Conservation (phyloP, 306 rosid species). For the Prunus persica region DNA sequence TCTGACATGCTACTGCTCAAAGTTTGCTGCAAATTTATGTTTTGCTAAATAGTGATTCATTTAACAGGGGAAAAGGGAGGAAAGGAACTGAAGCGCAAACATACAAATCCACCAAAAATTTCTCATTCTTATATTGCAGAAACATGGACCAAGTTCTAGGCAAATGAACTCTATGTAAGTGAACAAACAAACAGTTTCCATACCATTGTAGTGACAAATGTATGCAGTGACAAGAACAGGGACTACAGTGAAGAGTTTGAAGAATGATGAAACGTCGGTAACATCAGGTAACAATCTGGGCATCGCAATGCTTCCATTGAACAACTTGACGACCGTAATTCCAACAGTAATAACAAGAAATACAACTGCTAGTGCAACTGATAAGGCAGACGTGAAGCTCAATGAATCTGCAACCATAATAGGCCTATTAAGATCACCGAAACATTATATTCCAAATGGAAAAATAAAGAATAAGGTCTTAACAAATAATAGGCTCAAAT, state of each 20-base stretch:
- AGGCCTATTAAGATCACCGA: slow-evolving; percentile 18
- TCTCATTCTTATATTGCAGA: neutral
- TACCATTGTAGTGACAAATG: slow-evolving; percentile 90
- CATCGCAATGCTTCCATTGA: slow-evolving; percentile 65
- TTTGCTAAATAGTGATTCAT: neutral
- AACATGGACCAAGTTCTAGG: slow-evolving; percentile 11
- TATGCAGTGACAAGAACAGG: slow-evolving; percentile 82
- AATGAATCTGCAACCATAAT: slow-evolving; percentile 75
- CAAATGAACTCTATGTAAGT: slow-evolving; percentile 2
- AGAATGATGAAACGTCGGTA: slow-evolving; percentile 48
- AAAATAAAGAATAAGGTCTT: neutral
- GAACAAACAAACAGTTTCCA: slow-evolving; percentile 16
- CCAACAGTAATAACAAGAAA: slow-evolving; percentile 86
- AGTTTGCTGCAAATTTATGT: no score
- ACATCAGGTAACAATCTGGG: slow-evolving; percentile 72
- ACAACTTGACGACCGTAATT: slow-evolving; percentile 66
- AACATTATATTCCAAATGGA: neutral
- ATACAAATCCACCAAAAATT: neutral
- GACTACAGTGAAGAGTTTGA: slow-evolving; percentile 66
- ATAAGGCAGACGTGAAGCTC: slow-evolving; percentile 80
- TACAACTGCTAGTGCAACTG: slow-evolving; percentile 74
- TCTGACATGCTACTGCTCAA: no score
- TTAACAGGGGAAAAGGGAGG: neutral
- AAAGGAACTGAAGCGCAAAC: neutral
- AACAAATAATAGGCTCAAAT: slow-evolving; percentile 1